Base-by-base conservation (phyloP, 2,329 filamentous ascomycete species). In the Pyrenochaeta sp. region DNA sequence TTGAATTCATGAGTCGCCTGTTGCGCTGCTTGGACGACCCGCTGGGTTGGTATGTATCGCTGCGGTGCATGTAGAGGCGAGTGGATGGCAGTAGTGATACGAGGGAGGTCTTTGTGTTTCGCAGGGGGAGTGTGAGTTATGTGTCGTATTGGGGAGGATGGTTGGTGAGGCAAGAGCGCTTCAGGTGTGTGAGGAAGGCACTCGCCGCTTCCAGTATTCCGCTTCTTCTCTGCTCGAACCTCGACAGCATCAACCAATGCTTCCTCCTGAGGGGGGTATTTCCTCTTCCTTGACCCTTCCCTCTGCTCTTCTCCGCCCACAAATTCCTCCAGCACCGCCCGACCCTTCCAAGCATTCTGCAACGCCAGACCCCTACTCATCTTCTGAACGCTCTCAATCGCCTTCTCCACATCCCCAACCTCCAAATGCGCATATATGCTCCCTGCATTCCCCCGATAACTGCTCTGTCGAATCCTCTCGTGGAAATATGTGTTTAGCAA, bases 401-500 rank as follows among this genome's bases (percentile, higher is more conserved):
- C 60, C n/a, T 61, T 49, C 9, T 51, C 44, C 2, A 61, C 53
- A 44, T 63, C 60, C 5, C 14, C 20, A 1, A 61, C 47, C 30
- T 60, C 50, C 2, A 63, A 10, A 1, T 20, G 23, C 1, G 45
- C 57, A 14, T 47, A 45, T 0, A 45, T 47, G 3, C 12, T 37
- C 2, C 27, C 9, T 2, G 36, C 10, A 4, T 45, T 44, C 0
- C 35, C 43, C 2, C 35, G 49, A 20, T 50, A 49, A 1, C 18
- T 31, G 3, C 30, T 40, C 17, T 54, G 48, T 10, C 60, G 36
- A 5, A 61, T 54, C 1, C 60, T 42, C 2, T 50, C 53, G 11
- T 49, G 42, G 41, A 54, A 57, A 9, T 63, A 63, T 1, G 60
- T 63, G 17, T 43, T 35, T 4, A 63, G 14, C 0, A 63, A n/a